Base-by-base conservation (phyloP, 2,329 filamentous ascomycete genomes). In the Aspergillaceae sp. region DNA sequence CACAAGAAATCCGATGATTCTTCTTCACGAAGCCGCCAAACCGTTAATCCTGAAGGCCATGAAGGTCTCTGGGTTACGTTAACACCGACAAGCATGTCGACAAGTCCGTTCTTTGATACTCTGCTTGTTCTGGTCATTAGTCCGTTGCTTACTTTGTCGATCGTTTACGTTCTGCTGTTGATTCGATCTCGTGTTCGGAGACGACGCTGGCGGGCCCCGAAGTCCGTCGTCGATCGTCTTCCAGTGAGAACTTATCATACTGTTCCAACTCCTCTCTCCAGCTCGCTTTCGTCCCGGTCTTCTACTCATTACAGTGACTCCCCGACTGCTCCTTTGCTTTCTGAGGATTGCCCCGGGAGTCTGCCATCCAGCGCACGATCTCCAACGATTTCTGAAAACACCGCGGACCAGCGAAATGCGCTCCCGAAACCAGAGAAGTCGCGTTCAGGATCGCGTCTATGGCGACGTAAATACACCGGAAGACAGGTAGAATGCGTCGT, bases 41-140 rank as follows among this genome's bases (percentile, higher is more conserved):
- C 62, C 11, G 57, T 59, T 40, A 60, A 69, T 29, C 65, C 64
- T 51, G 69, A 74, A 34, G 72, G 74, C 8, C 83, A 83, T 52
- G 83, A 92, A 56, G 91, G 89, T 2, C 78, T 98, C 4, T 97
- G 89, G 89, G 88, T 98, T n/a, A 95, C 92, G 5, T 80, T 98
- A 46, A 92, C 88, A 1, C 92, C 90, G 1, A 90, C 89, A 0
- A 91, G 82, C 66, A 81, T 84, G 70, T 91, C 88, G 52, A 85
- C 86, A 4, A 94, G 85, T 56, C 90, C 92, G 0, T 95, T 98
- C 71, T 90, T 97, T 56, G 92, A 98, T 63, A 97, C 91, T 0
- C 77, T 98, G 2, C 75, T 97, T n/a, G 89, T 98, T 6, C 74
- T 98, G n/a, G 89, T 98, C 30, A 83, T 97, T 45, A 96, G 90